phyloP scores from a whole-genome alignment of 805 yeast genomes.

The Ogataea pilisensis region DNA sequence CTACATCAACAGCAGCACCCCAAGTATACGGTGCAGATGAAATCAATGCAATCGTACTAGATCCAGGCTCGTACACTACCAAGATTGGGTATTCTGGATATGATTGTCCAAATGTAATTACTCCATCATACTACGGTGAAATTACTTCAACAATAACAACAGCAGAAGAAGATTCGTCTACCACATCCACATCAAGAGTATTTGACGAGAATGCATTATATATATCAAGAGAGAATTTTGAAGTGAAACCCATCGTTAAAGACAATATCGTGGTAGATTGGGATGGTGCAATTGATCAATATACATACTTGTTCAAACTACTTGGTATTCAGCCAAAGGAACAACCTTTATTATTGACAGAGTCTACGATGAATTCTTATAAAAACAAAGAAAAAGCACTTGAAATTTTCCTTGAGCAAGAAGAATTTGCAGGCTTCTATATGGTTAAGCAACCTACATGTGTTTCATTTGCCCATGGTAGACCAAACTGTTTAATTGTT shows the following conservation, averaged over 20 bases:
- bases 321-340: constrained; percentile 53
- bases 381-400: constrained; percentile 64
- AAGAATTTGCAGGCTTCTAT: constrained; percentile 76
- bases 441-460: constrained; percentile 82
- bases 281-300: constrained; percentile 80
- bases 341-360: constrained; percentile 78
- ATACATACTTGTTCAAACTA: constrained; percentile 53
- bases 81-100: constrained; percentile 92
- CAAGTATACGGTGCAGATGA: constrained; percentile 71
- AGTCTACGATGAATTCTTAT: constrained; percentile 79
- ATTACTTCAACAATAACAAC: constrained; percentile 5
- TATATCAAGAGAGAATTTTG: constrained; percentile 47
- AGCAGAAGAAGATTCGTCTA: constrained; percentile 14
- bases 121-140: constrained; percentile 66
- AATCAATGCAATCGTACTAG: constrained; percentile 84
- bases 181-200: constrained; percentile 7
- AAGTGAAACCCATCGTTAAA: constrained; percentile 53
- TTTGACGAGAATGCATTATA: constrained; percentile 31
- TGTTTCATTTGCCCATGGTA: constrained; percentile 81
- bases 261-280: constrained; percentile 72
- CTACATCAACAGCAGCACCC: constrained; percentile 34
- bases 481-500: constrained; percentile 82
- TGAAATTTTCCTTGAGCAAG: constrained; percentile 65
- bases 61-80: constrained; percentile 83
- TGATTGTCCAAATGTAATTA: constrained; percentile 72